Evolutionary conservation across 345 rosid genomes (phyloP).

Genomic region (Citrus cavaleriei): DNA sequence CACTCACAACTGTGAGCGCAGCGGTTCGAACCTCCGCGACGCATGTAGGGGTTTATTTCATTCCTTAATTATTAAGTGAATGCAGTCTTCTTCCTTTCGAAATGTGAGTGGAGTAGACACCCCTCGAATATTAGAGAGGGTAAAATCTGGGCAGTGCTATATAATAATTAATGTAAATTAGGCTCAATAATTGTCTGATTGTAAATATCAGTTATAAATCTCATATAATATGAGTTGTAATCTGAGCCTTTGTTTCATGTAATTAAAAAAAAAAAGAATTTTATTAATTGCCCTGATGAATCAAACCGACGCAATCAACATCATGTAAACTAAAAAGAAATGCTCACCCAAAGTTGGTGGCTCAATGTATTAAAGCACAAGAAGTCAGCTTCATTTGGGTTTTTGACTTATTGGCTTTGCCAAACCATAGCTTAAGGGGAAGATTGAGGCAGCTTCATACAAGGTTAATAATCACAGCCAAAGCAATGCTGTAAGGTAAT

Average conservation of each 20-base stretch:
- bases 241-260: too few species aligned
- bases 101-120: too few species aligned
- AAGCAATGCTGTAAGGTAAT: neutral
- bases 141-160: too few species aligned
- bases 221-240: too few species aligned
- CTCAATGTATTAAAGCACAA: neutral
- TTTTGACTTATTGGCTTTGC: neutral
- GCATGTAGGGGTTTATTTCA: rapidly evolving
- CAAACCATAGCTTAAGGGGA: neutral
- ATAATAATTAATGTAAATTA: too few species aligned
- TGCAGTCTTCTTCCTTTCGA: rapidly evolving
- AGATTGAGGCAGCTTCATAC: neutral
- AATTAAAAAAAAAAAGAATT: too few species aligned
- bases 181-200: rapidly evolving
- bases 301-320: neutral
- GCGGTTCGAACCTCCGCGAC: rapidly evolving
- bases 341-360: neutral
- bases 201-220: too few species aligned
- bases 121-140: too few species aligned
- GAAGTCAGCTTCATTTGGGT: neutral
- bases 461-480: neutral
- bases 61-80: too few species aligned
- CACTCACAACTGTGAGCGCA: too few species aligned
- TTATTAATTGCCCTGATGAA: too few species aligned
- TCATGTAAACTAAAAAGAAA: neutral